Conservation (phyloP, 345 rosid species). For the Arabidopsis suecica region DNA sequence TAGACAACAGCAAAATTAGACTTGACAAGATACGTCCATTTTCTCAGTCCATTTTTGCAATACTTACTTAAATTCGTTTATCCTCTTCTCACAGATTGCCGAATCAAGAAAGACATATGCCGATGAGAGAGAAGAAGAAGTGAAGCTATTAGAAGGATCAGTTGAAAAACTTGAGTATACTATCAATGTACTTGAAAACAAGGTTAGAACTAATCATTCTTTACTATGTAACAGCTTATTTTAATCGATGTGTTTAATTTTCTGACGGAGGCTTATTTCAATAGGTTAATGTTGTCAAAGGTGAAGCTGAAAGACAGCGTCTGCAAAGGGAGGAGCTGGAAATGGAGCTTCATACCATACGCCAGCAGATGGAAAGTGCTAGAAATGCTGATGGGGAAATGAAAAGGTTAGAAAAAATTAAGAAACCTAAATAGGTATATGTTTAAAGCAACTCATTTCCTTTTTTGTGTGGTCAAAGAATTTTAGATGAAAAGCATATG, state of each 20-base stretch:
- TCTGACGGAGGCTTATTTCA: conserved; percentile 42
- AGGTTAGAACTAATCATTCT: conserved; percentile 55
- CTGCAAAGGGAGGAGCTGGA: conserved; percentile 93
- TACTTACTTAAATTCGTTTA: conserved; percentile 21
- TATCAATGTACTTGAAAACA: conserved; percentile 75
- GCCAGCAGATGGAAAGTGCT: conserved; percentile 73
- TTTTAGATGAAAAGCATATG: conserved; percentile 69
- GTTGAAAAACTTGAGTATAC: conserved; percentile 91
- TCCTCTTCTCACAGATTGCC: conserved; percentile 58
- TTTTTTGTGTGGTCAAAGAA: conserved; percentile 48
- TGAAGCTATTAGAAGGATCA: conserved; percentile 82
- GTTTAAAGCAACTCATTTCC: conserved; percentile 24
- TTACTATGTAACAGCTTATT: conserved; percentile 15
- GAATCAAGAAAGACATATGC: conserved; percentile 72
- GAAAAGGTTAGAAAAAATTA: conserved; percentile 58
- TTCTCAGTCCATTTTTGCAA: conserved; percentile 18
- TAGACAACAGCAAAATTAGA: conserved; percentile 37
- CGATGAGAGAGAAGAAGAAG: conserved; percentile 88
- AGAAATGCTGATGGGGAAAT: conserved; percentile 64
- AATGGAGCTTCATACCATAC: conserved; percentile 70
- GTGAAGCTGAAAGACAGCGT: conserved; percentile 89
- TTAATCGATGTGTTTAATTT: conserved; percentile 9
- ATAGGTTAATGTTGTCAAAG: conserved; percentile 87
- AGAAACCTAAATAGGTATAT: conserved; percentile 14
- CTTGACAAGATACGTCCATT: conserved; percentile 15